Conservation (phyloP, 176 grass and related monocot species). For the Cocos nucifera region DNA sequence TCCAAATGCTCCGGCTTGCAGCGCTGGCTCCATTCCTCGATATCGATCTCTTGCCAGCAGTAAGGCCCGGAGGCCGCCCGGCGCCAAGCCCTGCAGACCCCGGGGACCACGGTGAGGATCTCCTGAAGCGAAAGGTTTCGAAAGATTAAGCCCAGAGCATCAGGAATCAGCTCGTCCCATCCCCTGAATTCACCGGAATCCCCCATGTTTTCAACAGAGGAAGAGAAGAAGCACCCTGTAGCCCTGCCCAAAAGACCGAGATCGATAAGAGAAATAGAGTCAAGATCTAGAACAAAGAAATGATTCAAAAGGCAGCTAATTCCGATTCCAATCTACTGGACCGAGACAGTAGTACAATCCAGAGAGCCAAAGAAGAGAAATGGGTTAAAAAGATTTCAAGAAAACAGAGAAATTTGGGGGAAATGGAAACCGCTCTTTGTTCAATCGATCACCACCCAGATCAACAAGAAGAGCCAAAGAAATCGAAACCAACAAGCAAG, state of each 20-base stretch:
- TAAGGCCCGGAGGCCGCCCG: conserved; percentile 69
- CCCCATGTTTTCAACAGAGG: conserved; percentile 34
- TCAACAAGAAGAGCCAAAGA: background rate
- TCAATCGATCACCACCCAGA: background rate
- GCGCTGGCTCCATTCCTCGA: conserved; percentile 92
- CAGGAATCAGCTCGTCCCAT: conserved; percentile 90
- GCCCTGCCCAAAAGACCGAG: no score
- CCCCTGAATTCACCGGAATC: conserved; percentile 51
- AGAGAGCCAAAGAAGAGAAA: no score
- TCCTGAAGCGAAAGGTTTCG: conserved; percentile 79
- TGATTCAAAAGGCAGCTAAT: no score
- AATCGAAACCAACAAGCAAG: background rate
- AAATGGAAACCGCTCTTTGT: no score
- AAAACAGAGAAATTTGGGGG: no score
- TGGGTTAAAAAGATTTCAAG: no score
- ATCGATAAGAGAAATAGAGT: no score
- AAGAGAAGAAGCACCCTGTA: background rate
- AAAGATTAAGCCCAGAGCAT: conserved; percentile 84
- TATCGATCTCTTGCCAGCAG: conserved; percentile 93
- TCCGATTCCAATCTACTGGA: no score
- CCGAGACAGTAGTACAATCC: no score
- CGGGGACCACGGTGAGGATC: conserved; percentile 70
- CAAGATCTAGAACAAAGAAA: no score
- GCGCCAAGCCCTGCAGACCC: conserved; percentile 82
- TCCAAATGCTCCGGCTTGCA: conserved; percentile 61